Percentiles rank a stretch among this genome's conserved stretches.
phyloP scores from a whole-genome alignment of 139 green algal genomes.

The Chlorella sp. region DNA sequence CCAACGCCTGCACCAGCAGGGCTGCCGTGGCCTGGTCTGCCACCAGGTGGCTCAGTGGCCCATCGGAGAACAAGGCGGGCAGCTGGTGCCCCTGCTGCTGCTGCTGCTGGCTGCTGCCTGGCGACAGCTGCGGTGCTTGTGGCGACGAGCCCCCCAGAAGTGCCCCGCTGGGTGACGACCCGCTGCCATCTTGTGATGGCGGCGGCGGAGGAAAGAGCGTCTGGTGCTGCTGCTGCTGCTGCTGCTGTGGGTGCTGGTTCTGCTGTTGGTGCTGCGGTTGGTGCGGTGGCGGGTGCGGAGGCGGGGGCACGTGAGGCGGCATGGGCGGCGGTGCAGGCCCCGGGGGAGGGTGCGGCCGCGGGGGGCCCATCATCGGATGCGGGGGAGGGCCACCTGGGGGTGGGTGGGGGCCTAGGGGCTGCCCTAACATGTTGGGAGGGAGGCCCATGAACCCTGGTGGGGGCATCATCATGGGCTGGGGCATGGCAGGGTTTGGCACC shows the following conservation, averaged over 20 bases:
- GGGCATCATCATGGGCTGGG: background rate
- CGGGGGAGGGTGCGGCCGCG: too few relatives aligned
- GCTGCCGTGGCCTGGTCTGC: background rate
- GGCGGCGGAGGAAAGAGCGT: background rate
- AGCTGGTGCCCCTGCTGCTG: background rate
- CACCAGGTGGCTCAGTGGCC: background rate
- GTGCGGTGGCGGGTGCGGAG: background rate
- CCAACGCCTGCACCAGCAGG: background rate
- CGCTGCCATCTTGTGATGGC: too few relatives aligned
- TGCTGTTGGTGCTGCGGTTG: background rate
- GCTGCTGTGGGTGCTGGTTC: background rate
- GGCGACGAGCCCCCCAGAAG: too few relatives aligned
- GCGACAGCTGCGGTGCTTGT: too few relatives aligned
- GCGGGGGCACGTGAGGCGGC: background rate
- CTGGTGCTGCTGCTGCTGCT: slow-evolving; percentile 3
- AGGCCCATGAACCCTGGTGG: background rate
- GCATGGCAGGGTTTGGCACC: background rate
- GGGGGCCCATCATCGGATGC: too few relatives aligned
- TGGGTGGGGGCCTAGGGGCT: too few relatives aligned
- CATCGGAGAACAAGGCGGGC: too few relatives aligned
- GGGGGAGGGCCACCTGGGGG: too few relatives aligned
- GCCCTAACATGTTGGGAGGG: too few relatives aligned
- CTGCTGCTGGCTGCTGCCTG: background rate
- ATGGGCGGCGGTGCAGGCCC: too few relatives aligned
- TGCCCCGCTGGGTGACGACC: too few relatives aligned